phyloP scores from a whole-genome alignment of 106 monocot species.

The Alisma plantagoaquatica region DNA sequence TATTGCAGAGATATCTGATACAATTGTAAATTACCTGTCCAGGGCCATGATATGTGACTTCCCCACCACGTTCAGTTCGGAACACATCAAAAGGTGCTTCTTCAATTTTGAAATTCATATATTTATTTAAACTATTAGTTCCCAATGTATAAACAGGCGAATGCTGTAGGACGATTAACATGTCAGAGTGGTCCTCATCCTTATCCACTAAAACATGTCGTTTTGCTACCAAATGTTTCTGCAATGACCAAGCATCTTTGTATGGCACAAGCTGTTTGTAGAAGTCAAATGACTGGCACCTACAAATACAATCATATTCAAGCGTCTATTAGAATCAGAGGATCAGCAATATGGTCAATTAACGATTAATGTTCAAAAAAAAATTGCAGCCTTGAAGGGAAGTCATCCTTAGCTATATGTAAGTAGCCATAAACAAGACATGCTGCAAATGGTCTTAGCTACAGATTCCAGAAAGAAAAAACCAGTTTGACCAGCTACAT shows the following conservation, averaged over 20 bases:
- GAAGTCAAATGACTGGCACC: conserved; percentile 67
- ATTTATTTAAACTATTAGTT: conserved; percentile 44
- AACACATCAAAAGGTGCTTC: conserved; percentile 66
- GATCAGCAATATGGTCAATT: too few species aligned
- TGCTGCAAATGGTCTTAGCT: too few species aligned
- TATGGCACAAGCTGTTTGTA: conserved; percentile 73
- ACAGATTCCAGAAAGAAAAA: too few species aligned
- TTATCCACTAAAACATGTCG: conserved; percentile 34
- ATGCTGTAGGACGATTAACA: conserved; percentile 70
- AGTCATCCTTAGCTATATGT: too few species aligned
- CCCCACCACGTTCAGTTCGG: conserved; percentile 85
- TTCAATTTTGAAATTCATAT: conserved; percentile 59
- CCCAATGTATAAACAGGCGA: conserved; percentile 85
- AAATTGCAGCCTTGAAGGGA: too few species aligned
- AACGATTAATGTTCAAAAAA: too few species aligned
- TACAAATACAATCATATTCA: too few species aligned
- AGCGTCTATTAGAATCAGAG: too few species aligned
- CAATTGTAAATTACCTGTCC: conserved; percentile 67
- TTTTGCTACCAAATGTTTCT: conserved; percentile 53
- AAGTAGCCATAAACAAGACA: too few species aligned
- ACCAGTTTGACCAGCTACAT: too few species aligned
- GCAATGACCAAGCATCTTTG: conserved; percentile 62
- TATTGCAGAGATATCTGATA: too few species aligned
- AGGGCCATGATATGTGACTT: conserved; percentile 95
- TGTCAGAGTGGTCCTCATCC: conserved; percentile 66